Evolutionary conservation across 2,329 filamentous ascomycete species (phyloP).

Genomic region (Colletotrichum sansevieriae): DNA sequence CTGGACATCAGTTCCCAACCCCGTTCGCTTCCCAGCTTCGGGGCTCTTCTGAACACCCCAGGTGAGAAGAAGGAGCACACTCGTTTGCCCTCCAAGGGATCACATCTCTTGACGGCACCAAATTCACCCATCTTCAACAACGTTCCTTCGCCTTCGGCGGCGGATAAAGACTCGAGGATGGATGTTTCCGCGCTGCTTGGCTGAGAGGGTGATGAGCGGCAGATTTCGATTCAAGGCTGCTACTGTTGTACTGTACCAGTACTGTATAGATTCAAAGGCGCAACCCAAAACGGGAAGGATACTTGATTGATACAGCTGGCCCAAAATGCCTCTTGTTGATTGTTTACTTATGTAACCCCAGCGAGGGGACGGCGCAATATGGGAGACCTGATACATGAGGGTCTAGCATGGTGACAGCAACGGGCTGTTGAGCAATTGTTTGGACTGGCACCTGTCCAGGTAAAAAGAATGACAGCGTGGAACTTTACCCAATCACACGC

Average conservation of each 20-base stretch:
- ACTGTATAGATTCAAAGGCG: not conserved
- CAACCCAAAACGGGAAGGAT: not conserved
- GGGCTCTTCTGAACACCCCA: slow-evolving; percentile 38
- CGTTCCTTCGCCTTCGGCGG: slow-evolving; percentile 38
- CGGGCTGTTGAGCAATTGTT: not conserved
- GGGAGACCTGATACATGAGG: slow-evolving; percentile 29
- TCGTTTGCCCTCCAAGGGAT: slow-evolving; percentile 13
- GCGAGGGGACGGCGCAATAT: slow-evolving; percentile 37
- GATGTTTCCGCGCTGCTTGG: slow-evolving; percentile 34
- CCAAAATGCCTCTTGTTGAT: not conserved
- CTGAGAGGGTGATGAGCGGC: slow-evolving; percentile 1
- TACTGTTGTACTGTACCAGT: slow-evolving; percentile 5
- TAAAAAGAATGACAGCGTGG: slow-evolving; percentile 7
- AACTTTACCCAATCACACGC: not conserved
- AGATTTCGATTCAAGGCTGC: no score
- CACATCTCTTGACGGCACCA: slow-evolving; percentile 51
- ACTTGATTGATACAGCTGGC: not conserved
- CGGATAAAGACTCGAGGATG: slow-evolving; percentile 41
- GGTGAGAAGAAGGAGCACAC: slow-evolving; percentile 34
- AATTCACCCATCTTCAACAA: slow-evolving; percentile 48
- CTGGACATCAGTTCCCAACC: slow-evolving; percentile 22
- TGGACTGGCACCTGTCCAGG: not conserved
- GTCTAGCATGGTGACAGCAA: slow-evolving; percentile 13
- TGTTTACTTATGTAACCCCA: slow-evolving; percentile 10
- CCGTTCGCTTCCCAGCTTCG: slow-evolving; percentile 49